These are phyloP conservation scores for Colletotrichum sp. DNA, from an alignment of 2,329 filamentous ascomycete genomes.

Conservation along the genomic window DNA sequence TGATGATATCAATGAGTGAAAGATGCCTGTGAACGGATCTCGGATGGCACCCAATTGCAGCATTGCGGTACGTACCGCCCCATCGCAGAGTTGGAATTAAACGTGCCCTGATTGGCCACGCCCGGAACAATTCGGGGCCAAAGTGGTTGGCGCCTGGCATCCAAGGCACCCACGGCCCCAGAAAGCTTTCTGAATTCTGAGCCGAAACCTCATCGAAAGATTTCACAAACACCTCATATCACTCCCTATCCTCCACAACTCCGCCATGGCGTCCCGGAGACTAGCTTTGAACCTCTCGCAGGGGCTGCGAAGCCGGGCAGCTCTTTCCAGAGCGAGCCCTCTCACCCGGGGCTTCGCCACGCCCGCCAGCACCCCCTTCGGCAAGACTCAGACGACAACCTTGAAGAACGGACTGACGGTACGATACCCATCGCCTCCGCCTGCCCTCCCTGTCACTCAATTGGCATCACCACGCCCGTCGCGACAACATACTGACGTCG, in stretches of 20 bases:
- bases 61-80: not conserved
- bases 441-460: constrained; percentile 30
- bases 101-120: constrained; percentile 37
- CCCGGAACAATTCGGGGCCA: constrained; percentile 42
- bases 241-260: constrained; percentile 53
- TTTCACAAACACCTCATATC: constrained; percentile 63
- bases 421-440: constrained; percentile 34
- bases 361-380: constrained; percentile 69
- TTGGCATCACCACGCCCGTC: constrained; percentile 35
- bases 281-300: constrained; percentile 93
- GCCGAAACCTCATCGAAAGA: constrained; percentile 45
- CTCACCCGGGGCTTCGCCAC: constrained; percentile 90
- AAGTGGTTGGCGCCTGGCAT: constrained; percentile 42
- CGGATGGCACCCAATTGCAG: not conserved
- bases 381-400: constrained; percentile 94
- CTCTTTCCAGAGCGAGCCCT: constrained; percentile 77
- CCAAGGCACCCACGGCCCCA: constrained; percentile 46
- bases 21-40: not conserved
- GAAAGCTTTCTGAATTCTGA: constrained; percentile 48
- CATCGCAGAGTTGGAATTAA: constrained; percentile 2
- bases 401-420: constrained; percentile 98
- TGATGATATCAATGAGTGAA: not conserved
- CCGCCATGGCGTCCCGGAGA: constrained; percentile 92
- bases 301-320: constrained; percentile 86
- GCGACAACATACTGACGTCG: constrained; percentile 30